Evolutionary conservation across 1,284 basidiomycete species (phyloP).

Genomic region (Xerocomus nothofagi): DNA sequence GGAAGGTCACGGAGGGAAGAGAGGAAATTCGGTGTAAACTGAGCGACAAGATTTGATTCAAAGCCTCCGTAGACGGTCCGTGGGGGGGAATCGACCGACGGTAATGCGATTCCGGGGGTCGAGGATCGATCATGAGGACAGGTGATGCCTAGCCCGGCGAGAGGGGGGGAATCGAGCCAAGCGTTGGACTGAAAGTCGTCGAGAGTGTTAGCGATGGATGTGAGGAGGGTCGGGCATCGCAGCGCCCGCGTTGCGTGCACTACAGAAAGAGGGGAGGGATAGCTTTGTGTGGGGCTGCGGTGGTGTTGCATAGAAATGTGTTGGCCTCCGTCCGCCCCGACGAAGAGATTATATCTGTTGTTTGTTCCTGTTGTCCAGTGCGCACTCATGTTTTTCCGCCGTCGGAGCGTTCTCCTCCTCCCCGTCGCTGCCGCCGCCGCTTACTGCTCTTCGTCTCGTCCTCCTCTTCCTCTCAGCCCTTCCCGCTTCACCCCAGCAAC

Average conservation of each 20-base stretch:
- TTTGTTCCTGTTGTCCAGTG: conserved; percentile 28
- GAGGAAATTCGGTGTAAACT: not conserved
- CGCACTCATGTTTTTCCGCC: conserved; percentile 27
- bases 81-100: not conserved
- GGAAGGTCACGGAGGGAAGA: not conserved
- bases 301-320: conserved; percentile 33
- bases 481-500: conserved; percentile 64
- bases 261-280: conserved; percentile 15
- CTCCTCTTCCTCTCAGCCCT: conserved; percentile 51
- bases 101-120: not conserved
- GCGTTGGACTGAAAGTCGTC: conserved; percentile 41
- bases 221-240: conserved; percentile 26
- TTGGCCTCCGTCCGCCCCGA: too few relatives aligned
- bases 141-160: conserved; percentile 35
- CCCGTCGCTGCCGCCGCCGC: conserved; percentile 40
- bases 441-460: too few relatives aligned
- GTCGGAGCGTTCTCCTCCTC: too few relatives aligned
- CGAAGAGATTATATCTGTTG: conserved; percentile 19
- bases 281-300: conserved; percentile 27
- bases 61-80: not conserved
- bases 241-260: conserved; percentile 34
- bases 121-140: conserved; percentile 5
- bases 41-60: not conserved
- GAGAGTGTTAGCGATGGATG: conserved; percentile 12
- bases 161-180: conserved; percentile 17